Base-by-base conservation (phyloP, 768 basidiomycete species). In the Lactarius tabidus region DNA sequence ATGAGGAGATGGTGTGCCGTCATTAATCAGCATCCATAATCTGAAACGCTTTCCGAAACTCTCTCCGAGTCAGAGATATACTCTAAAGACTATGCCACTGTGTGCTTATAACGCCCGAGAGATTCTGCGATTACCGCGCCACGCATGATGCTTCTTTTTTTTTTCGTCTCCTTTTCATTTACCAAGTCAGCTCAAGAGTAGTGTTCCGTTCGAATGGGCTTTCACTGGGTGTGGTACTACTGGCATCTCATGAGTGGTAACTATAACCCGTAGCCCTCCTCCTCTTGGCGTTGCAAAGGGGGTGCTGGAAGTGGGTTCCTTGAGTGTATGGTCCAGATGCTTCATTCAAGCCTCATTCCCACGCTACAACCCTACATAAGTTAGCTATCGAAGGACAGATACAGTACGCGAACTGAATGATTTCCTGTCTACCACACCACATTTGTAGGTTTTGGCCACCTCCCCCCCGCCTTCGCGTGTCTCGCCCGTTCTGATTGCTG, bases 331-430 rank as follows among this genome's bases (percentile, higher is more conserved):
- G 38, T 51, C 54, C 56, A 36, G 41, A 28, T 29, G 62, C n/a
- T 14, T 51, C 36, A 28, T 26, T 3, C 26, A n/a, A 39, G 36
- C 15, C 20, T 20, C 52, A n/a, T 52, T 60, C 58, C 53, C 64
- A 64, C 63, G 54, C 36, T 26, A 20, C 38, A 36, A 43, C 53
- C 33, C 51, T 52, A 51, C 57, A 64, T 54, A 43, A 43, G 23
- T 12, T 31, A 6, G n/a, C 23, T 35, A 29, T 43, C 35, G 26
- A 33, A 57, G 14, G 48, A 20, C 26, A 57, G 26, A 48, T 38
- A 29, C 26, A 36, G 35, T 17, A 35, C 43, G n/a, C 23, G 23
- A 18, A 9, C 20, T 41, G 26, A 26, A 59, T 59, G 63, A 64
- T 59, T 58, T 35, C 17, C 29, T 59, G 48, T 52, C 23, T 39